A percentile compares a stretch with the other conserved stretches of the same genome.
Evolutionary conservation across 78 protist species (phyloP).

Genomic region (Planoprotostelium fungivorum): DNA sequence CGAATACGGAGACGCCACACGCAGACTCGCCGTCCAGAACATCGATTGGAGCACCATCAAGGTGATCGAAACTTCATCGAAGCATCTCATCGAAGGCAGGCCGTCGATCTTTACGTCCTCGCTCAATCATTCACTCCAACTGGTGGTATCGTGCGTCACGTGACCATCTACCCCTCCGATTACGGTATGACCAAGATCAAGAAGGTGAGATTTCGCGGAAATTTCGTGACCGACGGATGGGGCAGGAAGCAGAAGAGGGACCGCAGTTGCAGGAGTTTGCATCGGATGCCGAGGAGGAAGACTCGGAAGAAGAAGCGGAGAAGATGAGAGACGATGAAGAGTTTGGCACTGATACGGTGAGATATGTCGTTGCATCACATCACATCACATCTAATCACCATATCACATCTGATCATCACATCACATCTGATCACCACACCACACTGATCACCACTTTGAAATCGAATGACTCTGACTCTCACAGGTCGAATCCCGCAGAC

Average conservation of each 20-base stretch:
- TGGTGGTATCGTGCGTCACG: conserved; percentile 37
- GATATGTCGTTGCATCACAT: no score
- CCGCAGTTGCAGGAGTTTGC: conserved; percentile 11
- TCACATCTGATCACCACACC: no score
- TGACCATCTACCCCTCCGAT: conserved; percentile 62
- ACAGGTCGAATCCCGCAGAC: conserved; percentile 12
- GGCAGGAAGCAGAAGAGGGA: conserved; percentile 20
- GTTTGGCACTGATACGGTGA: no score
- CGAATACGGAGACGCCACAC: conserved; percentile 44
- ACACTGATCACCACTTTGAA: no score
- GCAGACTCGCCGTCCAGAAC: conserved; percentile 58
- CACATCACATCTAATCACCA: no score
- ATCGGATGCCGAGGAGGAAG: conserved; percentile 2
- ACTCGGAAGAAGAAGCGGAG: conserved; percentile 11
- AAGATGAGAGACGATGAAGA: conserved; percentile 23
- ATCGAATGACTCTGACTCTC: no score
- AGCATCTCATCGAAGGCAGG: background rate
- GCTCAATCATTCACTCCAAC: conserved; percentile 51
- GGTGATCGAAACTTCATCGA: conserved; percentile 2
- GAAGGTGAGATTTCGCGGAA: background rate
- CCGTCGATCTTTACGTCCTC: conserved; percentile 37
- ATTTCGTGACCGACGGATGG: background rate
- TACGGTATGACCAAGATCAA: conserved; percentile 55
- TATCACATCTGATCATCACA: no score
- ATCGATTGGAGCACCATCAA: conserved; percentile 56